Base-by-base conservation (phyloP, 169 alveolate genomes). In the Plasmodium gonderi region DNA sequence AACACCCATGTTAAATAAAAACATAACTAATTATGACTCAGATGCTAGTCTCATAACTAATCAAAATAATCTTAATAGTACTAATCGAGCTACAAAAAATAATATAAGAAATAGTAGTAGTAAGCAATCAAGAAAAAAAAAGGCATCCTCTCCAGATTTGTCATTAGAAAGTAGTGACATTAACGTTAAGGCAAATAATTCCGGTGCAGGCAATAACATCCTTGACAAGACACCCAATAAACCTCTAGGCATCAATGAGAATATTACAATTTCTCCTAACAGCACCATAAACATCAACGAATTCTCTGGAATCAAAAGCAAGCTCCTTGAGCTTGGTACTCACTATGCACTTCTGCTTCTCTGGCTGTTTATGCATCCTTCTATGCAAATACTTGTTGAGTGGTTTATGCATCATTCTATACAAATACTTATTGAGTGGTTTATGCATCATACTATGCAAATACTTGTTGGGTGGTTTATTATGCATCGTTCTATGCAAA, bases 321-420 rank as follows among this genome's bases (percentile, higher is more conserved):
- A 87, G 74, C 60, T 87, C 45, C 44, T 87, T 44, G 93, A 87
- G 74, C 93, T 87, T 45, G 93, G 93, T 87, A 87, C 67, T 49
- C 31, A 4, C 51, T 29, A 8, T 11, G 31, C 49, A 29, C 17
- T n/a, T n/a, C n/a, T n/a, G n/a, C n/a, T n/a, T n/a, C n/a, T n/a
- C n/a, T 6, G n/a, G 49, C 0, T 4, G 12, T 9, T 0, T 26
- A 23, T 0, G 72, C 72, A 31, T 31, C 47, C 45, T 9, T 45
- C 4, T 40, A 44, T 76, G 33, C 65, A 44, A 26, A 23, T 12
- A 3, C 33, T 7, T 54, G 23, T 1, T 11, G 33, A 54, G 69
- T 31, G 69, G 33, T 54, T 44, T 44, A 44, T 78, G 74, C 87
- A 2, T 26, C 69, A 31, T 12, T 12, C 3, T 54, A 54, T 54